A percentile compares a stretch with the other conserved stretches of the same genome.
phyloP scores from a whole-genome alignment of 495 filamentous ascomycete species.

The Talaromyces trachyspermus region DNA sequence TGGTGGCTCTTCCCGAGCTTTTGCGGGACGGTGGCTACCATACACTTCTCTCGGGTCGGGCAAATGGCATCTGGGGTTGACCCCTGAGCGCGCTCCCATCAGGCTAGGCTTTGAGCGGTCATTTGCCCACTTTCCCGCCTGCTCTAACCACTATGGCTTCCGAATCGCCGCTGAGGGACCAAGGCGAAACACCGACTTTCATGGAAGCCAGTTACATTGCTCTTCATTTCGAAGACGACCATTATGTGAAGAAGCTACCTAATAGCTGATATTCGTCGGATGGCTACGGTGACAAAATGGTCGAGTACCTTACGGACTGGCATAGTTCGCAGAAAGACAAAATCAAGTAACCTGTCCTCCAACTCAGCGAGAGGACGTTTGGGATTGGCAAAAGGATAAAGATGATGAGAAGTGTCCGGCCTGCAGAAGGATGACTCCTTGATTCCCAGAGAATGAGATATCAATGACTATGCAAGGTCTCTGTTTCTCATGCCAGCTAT shows the following conservation, averaged over 20 bases:
- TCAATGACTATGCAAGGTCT: too few relatives aligned
- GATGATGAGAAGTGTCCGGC: too few relatives aligned
- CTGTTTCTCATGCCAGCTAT: too few relatives aligned
- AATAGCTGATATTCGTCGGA: conserved; percentile 28
- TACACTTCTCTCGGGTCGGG: conserved; percentile 41
- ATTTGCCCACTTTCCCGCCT: conserved; percentile 36
- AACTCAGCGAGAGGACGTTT: too few relatives aligned
- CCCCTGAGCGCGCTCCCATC: conserved; percentile 28
- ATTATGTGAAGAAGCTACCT: conserved; percentile 33
- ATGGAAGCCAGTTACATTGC: conserved; percentile 28
- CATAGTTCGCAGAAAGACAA: conserved; percentile 21
- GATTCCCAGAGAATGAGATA: too few relatives aligned
- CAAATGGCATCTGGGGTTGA: conserved; percentile 36
- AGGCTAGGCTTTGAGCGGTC: conserved; percentile 36
- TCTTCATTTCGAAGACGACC: conserved; percentile 37
- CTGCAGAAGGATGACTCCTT: too few relatives aligned
- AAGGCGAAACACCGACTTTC: conserved; percentile 15
- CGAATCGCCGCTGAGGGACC: conserved; percentile 22
- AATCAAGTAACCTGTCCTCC: too few relatives aligned
- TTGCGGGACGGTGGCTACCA: conserved; percentile 45
- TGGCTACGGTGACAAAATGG: conserved; percentile 26
- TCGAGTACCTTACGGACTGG: conserved; percentile 30
- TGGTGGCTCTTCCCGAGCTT: conserved; percentile 46
- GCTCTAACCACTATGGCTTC: conserved; percentile 26
- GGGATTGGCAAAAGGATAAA: too few relatives aligned